Conservation (phyloP, 2,329 filamentous ascomycete species). For the Fusarium pseudonygamai region DNA sequence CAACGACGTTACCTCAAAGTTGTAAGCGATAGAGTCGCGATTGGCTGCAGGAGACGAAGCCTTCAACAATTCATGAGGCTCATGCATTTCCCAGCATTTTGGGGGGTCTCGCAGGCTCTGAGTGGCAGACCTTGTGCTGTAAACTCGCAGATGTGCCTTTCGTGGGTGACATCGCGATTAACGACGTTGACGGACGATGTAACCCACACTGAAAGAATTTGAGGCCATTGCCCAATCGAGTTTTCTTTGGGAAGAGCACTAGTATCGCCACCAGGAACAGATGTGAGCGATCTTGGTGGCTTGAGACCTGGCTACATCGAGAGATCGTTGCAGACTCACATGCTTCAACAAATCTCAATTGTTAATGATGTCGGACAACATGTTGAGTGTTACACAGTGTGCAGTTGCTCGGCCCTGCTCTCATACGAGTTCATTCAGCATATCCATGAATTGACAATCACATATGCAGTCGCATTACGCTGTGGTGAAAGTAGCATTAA, state of each 20-base stretch:
- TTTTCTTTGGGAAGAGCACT: neutral
- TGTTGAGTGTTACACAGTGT: constrained; percentile 9
- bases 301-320: constrained; percentile 3
- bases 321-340: constrained; percentile 16
- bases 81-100: constrained; percentile 26
- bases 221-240: constrained; percentile 29
- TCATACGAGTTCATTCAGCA: neutral
- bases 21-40: constrained; percentile 1
- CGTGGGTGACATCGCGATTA: constrained; percentile 28
- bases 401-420: neutral
- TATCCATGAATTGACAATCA: neutral
- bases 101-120: neutral
- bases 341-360: constrained; percentile 7
- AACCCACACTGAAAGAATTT: constrained; percentile 25
- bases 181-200: constrained; percentile 21
- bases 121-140: neutral
- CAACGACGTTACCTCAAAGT: neutral
- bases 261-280: constrained; percentile 33
- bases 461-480: neutral
- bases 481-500: neutral
- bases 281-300: constrained; percentile 13
- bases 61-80: constrained; percentile 31
- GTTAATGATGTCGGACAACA: neutral
- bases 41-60: neutral
- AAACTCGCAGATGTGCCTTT: constrained; percentile 1